These are phyloP conservation scores for Aureobasidium uvarum DNA, from an alignment of 2,329 filamentous ascomycete species.

Conservation along the genomic window DNA sequence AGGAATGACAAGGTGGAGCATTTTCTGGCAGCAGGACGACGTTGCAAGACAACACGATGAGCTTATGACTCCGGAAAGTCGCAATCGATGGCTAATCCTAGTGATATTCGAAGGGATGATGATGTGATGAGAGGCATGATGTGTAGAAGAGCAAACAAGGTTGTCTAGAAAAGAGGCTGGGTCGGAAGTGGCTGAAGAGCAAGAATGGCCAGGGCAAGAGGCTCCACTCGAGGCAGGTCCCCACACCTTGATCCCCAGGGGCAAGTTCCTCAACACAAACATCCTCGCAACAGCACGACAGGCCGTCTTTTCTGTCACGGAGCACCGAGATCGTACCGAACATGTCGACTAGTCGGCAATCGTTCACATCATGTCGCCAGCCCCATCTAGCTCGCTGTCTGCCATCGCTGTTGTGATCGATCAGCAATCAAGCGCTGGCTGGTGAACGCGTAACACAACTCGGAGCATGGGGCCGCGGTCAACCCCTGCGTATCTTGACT, in stretches of 20 bases:
- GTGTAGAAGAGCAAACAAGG: constrained; percentile 3
- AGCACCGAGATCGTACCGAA: background rate
- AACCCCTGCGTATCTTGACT: constrained; percentile 12
- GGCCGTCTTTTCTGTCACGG: background rate
- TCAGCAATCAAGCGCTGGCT: constrained; percentile 14
- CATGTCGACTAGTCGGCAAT: background rate
- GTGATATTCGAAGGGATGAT: background rate
- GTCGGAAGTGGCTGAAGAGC: background rate
- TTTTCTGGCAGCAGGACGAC: background rate
- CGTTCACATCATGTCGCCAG: background rate
- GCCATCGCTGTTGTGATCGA: background rate
- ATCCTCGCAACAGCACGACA: background rate
- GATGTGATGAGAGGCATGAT: background rate
- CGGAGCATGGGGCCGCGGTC: constrained; percentile 18
- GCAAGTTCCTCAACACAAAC: constrained; percentile 14
- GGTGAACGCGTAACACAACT: constrained; percentile 20
- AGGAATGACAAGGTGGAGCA: background rate
- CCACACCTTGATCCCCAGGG: constrained; percentile 6
- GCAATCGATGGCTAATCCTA: background rate
- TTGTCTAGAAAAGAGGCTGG: background rate
- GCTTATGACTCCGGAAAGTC: background rate
- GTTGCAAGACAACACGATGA: background rate
- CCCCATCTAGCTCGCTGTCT: background rate
- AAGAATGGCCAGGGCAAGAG: background rate
- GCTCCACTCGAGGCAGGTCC: constrained; percentile 5